Base-by-base conservation (phyloP, 2,329 filamentous ascomycete genomes). In the Beauveria pseudobassiana region DNA sequence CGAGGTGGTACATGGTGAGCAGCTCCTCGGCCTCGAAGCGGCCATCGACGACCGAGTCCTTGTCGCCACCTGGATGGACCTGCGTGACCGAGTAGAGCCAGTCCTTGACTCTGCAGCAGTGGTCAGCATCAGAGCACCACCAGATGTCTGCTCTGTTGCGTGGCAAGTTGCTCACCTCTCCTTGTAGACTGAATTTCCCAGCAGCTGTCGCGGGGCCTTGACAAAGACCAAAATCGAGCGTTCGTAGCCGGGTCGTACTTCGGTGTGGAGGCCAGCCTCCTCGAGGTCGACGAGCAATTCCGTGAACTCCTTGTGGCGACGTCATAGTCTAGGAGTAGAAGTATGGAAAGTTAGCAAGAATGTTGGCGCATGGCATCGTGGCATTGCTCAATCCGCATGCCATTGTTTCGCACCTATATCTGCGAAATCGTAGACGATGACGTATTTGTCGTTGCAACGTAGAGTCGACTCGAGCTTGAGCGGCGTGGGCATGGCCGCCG, bases 11-110 rank as follows among this genome's bases (percentile, higher is more conserved):
- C 50, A 91, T 82, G 53, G 87, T 88, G 10, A 89, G 82, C 8
- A 90, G 77, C 49, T 89, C 81, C 70, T 92, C 89, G 20, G 88
- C 83, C 68, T 90, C 86, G 45, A 70, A 78, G 4, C 66, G 68
- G 12, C 70, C 75, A 75, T 84, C 68, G 80, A 79, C 58, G 79
- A 80, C 28, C 76, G 83, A 69, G 81, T 80, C 60, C 72, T 76
- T 72, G 77, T 78, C 66, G 78, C 79, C 64, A 74, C 78, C 78
- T 0, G 89, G 89, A 58, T 88, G 84, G 46, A 80, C 80, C 51
- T 86, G 79, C 49, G 83, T 82, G 64, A 91, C 84, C 49, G 87
- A 87, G 70, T 89, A 85, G 24, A 92, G 79, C 87, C 87, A 92
- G 71, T 92, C 89, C 66, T 86, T 87, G 38, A 91, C 84, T 67